phyloP scores from a whole-genome alignment of 163 green algal species.

The Chlamydomonas reinhardtii region DNA sequence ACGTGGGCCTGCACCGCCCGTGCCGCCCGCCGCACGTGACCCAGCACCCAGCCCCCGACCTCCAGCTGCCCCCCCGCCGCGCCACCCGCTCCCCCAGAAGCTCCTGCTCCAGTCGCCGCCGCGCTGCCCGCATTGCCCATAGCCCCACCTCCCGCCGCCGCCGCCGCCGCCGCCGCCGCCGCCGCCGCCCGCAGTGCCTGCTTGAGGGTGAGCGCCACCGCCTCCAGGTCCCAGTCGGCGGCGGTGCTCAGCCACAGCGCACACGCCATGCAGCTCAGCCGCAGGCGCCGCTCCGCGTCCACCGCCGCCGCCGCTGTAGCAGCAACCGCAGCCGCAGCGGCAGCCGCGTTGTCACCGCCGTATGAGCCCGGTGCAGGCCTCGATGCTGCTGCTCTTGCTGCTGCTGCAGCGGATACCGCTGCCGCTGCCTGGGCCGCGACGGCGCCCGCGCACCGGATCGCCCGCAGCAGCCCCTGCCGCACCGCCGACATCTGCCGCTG shows the following conservation, averaged over 20 bases:
- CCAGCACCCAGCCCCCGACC: background rate
- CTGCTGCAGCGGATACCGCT: background rate
- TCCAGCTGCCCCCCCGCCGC: background rate
- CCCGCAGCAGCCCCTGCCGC: background rate
- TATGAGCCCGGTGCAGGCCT: background rate
- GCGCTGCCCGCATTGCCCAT: background rate
- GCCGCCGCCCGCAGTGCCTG: background rate
- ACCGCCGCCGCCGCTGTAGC: background rate
- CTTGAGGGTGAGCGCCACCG: background rate
- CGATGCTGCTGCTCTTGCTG: too few relatives aligned
- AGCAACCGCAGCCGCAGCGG: too few relatives aligned
- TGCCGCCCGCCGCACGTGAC: background rate
- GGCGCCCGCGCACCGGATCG: background rate
- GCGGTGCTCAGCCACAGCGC: conserved; percentile 17
- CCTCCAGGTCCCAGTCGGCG: conserved; percentile 20
- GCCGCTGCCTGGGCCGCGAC: background rate
- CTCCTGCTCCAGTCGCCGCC: background rate
- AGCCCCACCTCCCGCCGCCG: too few relatives aligned
- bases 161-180: background rate
- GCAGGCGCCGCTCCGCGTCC: background rate
- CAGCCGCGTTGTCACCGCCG: too few relatives aligned
- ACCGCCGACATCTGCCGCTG: background rate
- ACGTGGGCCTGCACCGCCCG: conserved; percentile 23
- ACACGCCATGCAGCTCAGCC: background rate
- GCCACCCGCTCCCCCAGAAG: background rate